A percentile compares a stretch with the other conserved stretches of the same genome.
phyloP scores from a whole-genome alignment of 331 rosid species.

The Quercus lobata region DNA sequence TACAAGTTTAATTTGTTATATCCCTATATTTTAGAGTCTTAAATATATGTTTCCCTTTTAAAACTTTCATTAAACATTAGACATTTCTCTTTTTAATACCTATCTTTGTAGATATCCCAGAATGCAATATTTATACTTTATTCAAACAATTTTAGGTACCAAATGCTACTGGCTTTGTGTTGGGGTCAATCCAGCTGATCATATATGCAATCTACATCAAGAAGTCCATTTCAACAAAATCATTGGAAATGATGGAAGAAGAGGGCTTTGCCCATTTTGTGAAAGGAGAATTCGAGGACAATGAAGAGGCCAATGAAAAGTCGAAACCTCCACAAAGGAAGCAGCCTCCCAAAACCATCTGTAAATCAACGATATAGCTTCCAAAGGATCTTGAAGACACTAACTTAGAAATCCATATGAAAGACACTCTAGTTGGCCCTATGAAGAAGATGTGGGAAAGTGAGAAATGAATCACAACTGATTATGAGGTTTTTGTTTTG shows the following conservation, averaged over 20 bases:
- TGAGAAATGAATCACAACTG: background rate
- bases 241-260: conserved; percentile 9
- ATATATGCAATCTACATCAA: conserved; percentile 28
- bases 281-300: background rate
- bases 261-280: conserved; percentile 14
- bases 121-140: no score
- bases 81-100: no score
- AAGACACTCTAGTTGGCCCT: conserved; percentile 1
- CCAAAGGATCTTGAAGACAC: conserved; percentile 27
- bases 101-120: no score
- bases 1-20: no score
- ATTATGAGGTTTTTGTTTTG: background rate
- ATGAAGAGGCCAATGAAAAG: background rate
- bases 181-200: conserved; percentile 36
- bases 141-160: conserved; percentile 27
- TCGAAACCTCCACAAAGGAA: conserved; percentile 21
- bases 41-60: no score
- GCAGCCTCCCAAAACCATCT: conserved; percentile 39
- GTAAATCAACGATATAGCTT: conserved; percentile 3
- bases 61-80: no score
- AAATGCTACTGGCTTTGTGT: conserved; percentile 38
- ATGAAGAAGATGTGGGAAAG: conserved; percentile 1
- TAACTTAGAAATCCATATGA: conserved; percentile 23
- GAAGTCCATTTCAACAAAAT: conserved; percentile 9
- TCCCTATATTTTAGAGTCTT: no score